phyloP scores from a whole-genome alignment of 768 basidiomycete genomes.

The Lactarius hengduanensis region DNA sequence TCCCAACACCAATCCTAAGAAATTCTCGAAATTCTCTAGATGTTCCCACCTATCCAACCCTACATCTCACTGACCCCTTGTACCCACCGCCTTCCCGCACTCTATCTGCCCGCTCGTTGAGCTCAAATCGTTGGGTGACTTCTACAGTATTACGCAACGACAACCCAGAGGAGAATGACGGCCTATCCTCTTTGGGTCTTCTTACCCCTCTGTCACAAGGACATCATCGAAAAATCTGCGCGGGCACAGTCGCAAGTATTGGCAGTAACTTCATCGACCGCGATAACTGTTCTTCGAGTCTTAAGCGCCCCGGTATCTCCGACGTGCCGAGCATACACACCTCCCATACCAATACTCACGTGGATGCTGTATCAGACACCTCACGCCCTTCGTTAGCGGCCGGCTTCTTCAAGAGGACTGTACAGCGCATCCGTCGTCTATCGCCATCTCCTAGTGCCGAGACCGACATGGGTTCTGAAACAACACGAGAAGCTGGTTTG shows the following conservation, averaged over 20 bases:
- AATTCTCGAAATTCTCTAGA: slow-evolving; percentile 36
- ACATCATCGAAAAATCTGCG: slow-evolving; percentile 42
- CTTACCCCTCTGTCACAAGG: slow-evolving; percentile 40
- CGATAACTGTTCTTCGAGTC: slow-evolving; percentile 23
- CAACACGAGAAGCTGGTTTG: slow-evolving; percentile 12
- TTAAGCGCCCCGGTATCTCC: too few species aligned
- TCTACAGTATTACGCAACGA: slow-evolving; percentile 65
- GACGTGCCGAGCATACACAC: slow-evolving; percentile 36
- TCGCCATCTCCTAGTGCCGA: neutral
- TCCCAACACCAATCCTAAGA: slow-evolving; percentile 22
- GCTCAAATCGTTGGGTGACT: slow-evolving; percentile 57
- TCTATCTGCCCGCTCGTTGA: slow-evolving; percentile 52
- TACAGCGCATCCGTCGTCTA: slow-evolving; percentile 4
- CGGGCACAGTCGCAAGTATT: slow-evolving; percentile 3
- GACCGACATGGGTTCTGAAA: too few species aligned
- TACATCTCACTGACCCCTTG: slow-evolving; percentile 38
- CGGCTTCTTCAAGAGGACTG: slow-evolving; percentile 24
- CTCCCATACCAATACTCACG: slow-evolving; percentile 41
- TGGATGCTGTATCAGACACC: slow-evolving; percentile 39
- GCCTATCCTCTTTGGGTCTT: slow-evolving; percentile 49
- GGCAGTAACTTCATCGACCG: slow-evolving; percentile 46
- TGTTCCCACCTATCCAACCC: slow-evolving; percentile 33
- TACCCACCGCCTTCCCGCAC: slow-evolving; percentile 73
- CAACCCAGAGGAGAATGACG: slow-evolving; percentile 55
- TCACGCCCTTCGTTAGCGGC: slow-evolving; percentile 32